A percentile compares a stretch with the other conserved stretches of the same genome.
Conservation (phyloP, 306 rosid species). For the Castanea mollissima region DNA sequence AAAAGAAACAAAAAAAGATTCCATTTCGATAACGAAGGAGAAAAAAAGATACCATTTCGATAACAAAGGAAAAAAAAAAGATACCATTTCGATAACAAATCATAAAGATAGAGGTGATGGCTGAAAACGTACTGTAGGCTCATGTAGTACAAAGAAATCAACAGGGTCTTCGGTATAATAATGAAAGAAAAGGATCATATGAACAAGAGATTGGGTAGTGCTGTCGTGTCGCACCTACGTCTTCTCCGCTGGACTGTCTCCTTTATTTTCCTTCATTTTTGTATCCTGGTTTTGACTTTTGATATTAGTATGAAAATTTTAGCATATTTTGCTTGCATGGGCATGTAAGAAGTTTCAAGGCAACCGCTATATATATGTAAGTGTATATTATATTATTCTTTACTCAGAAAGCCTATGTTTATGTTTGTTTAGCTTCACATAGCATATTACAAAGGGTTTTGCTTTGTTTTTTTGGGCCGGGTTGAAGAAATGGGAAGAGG, state of each 20-base stretch:
- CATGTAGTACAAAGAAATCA: background rate
- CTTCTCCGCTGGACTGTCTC: background rate
- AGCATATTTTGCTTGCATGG: background rate
- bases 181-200: background rate
- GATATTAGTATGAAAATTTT: background rate
- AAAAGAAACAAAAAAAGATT: fast-evolving
- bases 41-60: too few relatives aligned
- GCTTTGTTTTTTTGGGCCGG: background rate
- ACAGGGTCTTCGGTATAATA: background rate
- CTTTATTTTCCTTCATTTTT: background rate
- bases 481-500: slow-evolving; percentile 48
- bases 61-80: too few relatives aligned
- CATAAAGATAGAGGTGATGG: background rate
- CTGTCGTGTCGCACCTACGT: background rate
- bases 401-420: background rate
- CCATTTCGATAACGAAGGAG: too few relatives aligned
- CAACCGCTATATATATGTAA: too few relatives aligned
- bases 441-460: background rate
- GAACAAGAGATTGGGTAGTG: slow-evolving; percentile 3
- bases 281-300: background rate
- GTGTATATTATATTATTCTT: background rate
- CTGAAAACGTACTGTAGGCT: too few relatives aligned
- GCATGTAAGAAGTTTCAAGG: background rate
- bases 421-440: background rate
- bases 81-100: too few relatives aligned